A percentile compares a stretch with the other conserved stretches of the same genome.
Conservation (phyloP, 139 green algal species). For the Micractinium conductrix region DNA sequence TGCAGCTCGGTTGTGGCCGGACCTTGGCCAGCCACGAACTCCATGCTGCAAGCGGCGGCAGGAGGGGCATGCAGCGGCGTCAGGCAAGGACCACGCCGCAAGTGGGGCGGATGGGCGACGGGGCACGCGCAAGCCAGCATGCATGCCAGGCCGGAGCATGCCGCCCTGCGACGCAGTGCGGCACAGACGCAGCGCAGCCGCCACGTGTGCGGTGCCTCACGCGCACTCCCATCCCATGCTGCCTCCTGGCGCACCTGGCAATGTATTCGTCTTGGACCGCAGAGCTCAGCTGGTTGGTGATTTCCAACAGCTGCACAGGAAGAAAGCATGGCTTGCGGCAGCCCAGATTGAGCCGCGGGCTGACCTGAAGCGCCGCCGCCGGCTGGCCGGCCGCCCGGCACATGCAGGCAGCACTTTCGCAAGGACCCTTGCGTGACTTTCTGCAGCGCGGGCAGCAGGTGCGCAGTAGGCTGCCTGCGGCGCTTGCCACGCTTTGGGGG, state of each 20-base stretch:
- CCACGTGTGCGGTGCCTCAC: too few relatives aligned
- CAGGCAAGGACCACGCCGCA: too few relatives aligned
- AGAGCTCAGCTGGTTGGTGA: conserved; percentile 10
- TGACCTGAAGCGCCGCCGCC: too few relatives aligned
- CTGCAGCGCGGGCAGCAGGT: too few relatives aligned
- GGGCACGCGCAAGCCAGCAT: not conserved
- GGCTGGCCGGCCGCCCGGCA: too few relatives aligned
- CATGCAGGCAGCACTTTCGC: too few relatives aligned
- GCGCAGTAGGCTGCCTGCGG: not conserved
- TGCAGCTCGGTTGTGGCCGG: not conserved
- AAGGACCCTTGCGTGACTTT: too few relatives aligned
- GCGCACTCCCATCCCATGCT: not conserved
- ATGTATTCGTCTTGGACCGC: conserved; percentile 31
- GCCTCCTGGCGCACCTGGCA: conserved; percentile 1
- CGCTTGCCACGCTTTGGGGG: not conserved
- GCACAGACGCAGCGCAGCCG: too few relatives aligned
- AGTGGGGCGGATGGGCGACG: not conserved
- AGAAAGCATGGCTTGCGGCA: too few relatives aligned
- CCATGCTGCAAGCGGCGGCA: not conserved
- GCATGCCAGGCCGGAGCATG: not conserved
- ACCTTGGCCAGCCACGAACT: conserved; percentile 6
- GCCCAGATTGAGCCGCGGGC: too few relatives aligned
- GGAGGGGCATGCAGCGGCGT: too few relatives aligned
- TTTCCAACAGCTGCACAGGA: not conserved
- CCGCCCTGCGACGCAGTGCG: too few relatives aligned